Conservation (phyloP, 345 rosid genomes). For the Ceriops decandra region DNA sequence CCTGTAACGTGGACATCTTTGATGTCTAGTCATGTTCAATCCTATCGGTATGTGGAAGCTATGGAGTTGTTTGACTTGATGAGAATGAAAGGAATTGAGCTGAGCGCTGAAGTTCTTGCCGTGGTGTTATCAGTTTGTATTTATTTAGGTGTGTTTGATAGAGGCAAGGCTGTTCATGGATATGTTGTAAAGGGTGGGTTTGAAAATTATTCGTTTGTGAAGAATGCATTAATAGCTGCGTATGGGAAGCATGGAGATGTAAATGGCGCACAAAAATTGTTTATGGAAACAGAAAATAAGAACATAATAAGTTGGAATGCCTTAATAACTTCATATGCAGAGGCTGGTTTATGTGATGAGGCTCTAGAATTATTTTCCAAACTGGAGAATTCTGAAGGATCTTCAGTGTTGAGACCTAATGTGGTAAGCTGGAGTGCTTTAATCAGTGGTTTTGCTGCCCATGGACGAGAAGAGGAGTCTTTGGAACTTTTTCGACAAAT, state of each 20-base stretch:
- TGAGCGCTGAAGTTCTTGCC: constrained; percentile 48
- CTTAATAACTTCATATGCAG: constrained; percentile 53
- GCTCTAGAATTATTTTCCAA: constrained; percentile 47
- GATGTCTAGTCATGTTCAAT: constrained; percentile 57
- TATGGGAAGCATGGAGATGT: constrained; percentile 56
- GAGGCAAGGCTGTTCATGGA: constrained; percentile 50
- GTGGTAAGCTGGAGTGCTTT: constrained; percentile 71
- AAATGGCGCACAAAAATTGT: constrained; percentile 39
- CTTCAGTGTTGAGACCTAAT: constrained; percentile 42
- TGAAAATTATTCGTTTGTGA: constrained; percentile 46
- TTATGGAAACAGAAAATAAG: constrained; percentile 40
- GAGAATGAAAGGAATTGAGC: constrained; percentile 39
- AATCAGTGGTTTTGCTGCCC: constrained; percentile 58
- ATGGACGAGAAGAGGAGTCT: constrained; percentile 46
- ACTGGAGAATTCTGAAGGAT: constrained; percentile 35
- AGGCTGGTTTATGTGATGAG: constrained; percentile 53
- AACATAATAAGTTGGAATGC: constrained; percentile 66
- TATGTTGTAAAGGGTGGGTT: constrained; percentile 56
- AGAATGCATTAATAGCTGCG: constrained; percentile 46
- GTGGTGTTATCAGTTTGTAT: constrained; percentile 59
- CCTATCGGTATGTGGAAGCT: constrained; percentile 40
- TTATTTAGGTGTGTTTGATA: constrained; percentile 25
- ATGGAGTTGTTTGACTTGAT: constrained; percentile 42
- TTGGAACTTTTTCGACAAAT: constrained; percentile 51
- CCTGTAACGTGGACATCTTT: constrained; percentile 67